These are phyloP conservation scores for Epichloe aotearoae DNA, from an alignment of 2,329 filamentous ascomycete genomes.

Conservation along the genomic window DNA sequence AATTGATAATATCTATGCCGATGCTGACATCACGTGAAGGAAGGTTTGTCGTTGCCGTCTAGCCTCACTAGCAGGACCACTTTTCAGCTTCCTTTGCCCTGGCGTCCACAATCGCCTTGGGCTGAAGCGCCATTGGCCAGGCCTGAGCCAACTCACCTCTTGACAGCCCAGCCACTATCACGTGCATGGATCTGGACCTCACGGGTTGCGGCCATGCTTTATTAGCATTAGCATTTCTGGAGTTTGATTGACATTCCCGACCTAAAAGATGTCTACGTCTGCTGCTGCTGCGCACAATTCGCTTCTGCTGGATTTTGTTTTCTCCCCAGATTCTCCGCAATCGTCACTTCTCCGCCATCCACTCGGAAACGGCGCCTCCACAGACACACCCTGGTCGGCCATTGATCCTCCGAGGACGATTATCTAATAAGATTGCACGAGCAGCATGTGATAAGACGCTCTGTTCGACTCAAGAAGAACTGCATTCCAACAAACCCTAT, in stretches of 20 bases:
- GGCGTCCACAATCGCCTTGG: not conserved
- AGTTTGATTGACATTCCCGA: no score
- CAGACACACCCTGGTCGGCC: not conserved
- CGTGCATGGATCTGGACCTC: not conserved
- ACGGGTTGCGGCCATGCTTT: not conserved
- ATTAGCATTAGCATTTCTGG: not conserved
- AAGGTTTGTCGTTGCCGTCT: no score
- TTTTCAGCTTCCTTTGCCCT: no score
- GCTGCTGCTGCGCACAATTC: no score
- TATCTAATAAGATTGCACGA: not conserved
- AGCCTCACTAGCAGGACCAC: not conserved
- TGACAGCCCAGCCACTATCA: not conserved
- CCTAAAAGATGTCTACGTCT: no score
- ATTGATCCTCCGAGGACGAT: no score
- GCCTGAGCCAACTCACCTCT: no score
- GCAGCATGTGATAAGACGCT: conserved; percentile 1
- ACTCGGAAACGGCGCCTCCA: not conserved
- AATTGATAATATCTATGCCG: not conserved
- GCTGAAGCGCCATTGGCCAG: not conserved
- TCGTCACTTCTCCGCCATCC: not conserved
- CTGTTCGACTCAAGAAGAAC: no score
- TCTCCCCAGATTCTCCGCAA: no score
- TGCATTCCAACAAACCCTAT: no score
- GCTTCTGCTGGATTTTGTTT: no score
- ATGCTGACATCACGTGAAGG: not conserved